These are phyloP conservation scores for Alternaria angustiovoidea DNA, from an alignment of 2,329 filamentous ascomycete genomes.

Conservation along the genomic window DNA sequence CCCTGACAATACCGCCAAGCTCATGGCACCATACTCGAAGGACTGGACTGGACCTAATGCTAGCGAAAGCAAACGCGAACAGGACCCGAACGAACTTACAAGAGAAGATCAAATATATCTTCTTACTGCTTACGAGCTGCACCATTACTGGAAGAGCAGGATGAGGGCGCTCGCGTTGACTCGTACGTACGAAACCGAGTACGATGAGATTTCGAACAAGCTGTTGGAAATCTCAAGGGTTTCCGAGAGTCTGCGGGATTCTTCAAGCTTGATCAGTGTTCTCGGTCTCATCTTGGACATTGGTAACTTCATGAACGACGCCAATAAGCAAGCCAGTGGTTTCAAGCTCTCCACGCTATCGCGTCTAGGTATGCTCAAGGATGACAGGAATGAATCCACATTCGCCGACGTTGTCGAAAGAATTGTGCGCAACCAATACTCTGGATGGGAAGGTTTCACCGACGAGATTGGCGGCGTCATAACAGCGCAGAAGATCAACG, in stretches of 20 bases:
- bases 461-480: constrained; percentile 85
- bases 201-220: constrained; percentile 88
- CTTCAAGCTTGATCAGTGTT: constrained; percentile 93
- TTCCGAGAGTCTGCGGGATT: constrained; percentile 88
- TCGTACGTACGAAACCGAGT: constrained; percentile 83
- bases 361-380: constrained; percentile 95
- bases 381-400: constrained; percentile 97
- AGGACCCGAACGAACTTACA: constrained; percentile 87
- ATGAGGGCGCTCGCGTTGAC: constrained; percentile 91
- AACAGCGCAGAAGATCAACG: constrained; percentile 86
- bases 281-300: constrained; percentile 96
- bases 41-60: constrained; percentile 95
- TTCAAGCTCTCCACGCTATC: constrained; percentile 98
- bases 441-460: constrained; percentile 89
- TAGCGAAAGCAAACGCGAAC: constrained; percentile 77
- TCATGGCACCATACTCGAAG: constrained; percentile 93
- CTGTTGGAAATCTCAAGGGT: constrained; percentile 85
- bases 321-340: constrained; percentile 95
- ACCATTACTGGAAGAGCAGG: constrained; percentile 98
- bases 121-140: constrained; percentile 89
- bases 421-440: constrained; percentile 94
- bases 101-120: constrained; percentile 96
- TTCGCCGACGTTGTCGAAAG: constrained; percentile 95
- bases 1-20: constrained; percentile 86
- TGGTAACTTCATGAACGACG: constrained; percentile 99